phyloP scores from a whole-genome alignment of 257 asterid species.

The Misopates orontium region DNA sequence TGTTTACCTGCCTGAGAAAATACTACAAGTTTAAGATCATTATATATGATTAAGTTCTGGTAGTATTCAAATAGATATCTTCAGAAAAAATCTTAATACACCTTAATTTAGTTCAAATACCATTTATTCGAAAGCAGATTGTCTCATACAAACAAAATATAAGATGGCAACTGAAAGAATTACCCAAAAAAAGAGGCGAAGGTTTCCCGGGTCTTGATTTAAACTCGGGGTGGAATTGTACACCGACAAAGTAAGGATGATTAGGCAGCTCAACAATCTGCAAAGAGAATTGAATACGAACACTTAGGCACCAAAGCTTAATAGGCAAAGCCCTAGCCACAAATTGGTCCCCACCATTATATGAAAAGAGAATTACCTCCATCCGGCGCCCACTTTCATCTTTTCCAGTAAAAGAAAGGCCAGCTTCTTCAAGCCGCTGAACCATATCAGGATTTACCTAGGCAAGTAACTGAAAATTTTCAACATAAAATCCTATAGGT shows the following conservation, averaged over 20 bases:
- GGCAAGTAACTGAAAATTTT: slow-evolving; percentile 22
- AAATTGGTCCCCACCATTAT: background rate
- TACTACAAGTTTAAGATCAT: background rate
- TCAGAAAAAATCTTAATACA: background rate
- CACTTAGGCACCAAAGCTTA: slow-evolving; percentile 1
- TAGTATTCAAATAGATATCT: background rate
- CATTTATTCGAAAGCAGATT: background rate
- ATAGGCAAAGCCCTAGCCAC: slow-evolving; percentile 13
- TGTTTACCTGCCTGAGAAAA: background rate
- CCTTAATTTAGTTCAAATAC: background rate
- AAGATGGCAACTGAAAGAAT: slow-evolving; percentile 10
- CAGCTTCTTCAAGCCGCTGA: slow-evolving; percentile 60
- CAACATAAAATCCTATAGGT: slow-evolving; percentile 12
- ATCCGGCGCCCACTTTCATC: slow-evolving; percentile 74
- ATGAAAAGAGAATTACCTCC: slow-evolving; percentile 52
- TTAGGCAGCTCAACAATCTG: slow-evolving; percentile 69
- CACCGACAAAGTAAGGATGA: slow-evolving; percentile 74
- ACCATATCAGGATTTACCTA: slow-evolving; percentile 87
- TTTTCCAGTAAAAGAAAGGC: slow-evolving; percentile 67
- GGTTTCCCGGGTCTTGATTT: slow-evolving; percentile 83
- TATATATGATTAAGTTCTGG: background rate
- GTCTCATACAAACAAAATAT: background rate
- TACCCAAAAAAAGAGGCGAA: slow-evolving; percentile 68
- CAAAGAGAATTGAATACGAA: slow-evolving; percentile 10
- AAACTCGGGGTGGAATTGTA: slow-evolving; percentile 78